Base-by-base conservation (phyloP, 2,329 filamentous ascomycete species). In the Emergomyces africanus region DNA sequence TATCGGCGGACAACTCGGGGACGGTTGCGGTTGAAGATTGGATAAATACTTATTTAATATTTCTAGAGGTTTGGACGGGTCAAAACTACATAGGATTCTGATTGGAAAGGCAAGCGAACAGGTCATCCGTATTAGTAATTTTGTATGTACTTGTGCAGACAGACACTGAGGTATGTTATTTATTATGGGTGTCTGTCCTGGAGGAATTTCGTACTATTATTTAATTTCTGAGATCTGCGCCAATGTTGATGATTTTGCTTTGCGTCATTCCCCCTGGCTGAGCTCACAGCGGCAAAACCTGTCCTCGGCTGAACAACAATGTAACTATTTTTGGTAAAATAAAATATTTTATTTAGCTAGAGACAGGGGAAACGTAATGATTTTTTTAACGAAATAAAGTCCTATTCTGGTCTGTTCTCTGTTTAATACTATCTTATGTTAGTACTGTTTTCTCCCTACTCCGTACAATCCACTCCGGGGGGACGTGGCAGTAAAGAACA, bases 261-360 rank as follows among this genome's bases (percentile, higher is more conserved):
- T 39, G 51, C 71, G 81, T 84, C 77, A 99, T 99, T 58, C 48
- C 25, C 30, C 25, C 30, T 25, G 48, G 51, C 30, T 54, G 51
- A 33, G 51, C 8, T n/a, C n/a, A n/a, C n/a, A n/a, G n/a, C 35
- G 18, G 33, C 35, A n/a, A 54, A n/a, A 41, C 35, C 15, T 28
- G 51, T 5, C 48, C 30, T 30, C 30, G 6, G 6, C 6, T 30
- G 30, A 6, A 30, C 6, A 30, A 30, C 6, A 3, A 3, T n/a
- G n/a, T n/a, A n/a, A n/a, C n/a, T n/a, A n/a, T n/a, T n/a, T n/a
- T n/a, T n/a, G n/a, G n/a, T n/a, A n/a, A n/a, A n/a, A n/a, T n/a
- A n/a, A n/a, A n/a, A n/a, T n/a, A n/a, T n/a, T n/a, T n/a, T n/a
- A n/a, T n/a, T 5, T 2, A 15, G 39, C 15, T 5, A 41, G 39